These are phyloP conservation scores for Eucalyptus viminalis DNA, from an alignment of 345 rosid species.

Conservation along the genomic window DNA sequence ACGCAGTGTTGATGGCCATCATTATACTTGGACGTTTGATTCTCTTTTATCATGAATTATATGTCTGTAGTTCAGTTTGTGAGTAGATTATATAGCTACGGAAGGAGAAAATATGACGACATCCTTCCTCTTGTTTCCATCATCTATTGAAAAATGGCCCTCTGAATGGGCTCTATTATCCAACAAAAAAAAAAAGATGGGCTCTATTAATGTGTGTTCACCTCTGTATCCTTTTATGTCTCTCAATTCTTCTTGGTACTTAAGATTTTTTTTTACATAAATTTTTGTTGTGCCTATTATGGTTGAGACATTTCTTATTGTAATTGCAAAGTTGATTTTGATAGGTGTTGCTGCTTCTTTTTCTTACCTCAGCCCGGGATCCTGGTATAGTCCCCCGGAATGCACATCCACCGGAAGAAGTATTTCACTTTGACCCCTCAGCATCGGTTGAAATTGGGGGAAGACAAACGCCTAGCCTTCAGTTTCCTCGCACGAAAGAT, in stretches of 20 bases:
- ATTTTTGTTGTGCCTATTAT: not conserved
- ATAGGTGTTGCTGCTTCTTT: constrained; percentile 80
- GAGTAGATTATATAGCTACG: not conserved
- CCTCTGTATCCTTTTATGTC: not conserved
- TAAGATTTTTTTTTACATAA: not conserved
- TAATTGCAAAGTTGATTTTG: constrained; percentile 10
- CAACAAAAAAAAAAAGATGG: not conserved
- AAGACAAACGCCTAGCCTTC: constrained; percentile 84
- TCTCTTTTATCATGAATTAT: not conserved
- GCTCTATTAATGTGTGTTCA: not conserved
- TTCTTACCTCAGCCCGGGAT: constrained; percentile 82
- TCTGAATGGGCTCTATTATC: not conserved
- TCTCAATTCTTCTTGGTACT: not conserved
- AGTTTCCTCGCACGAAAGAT: constrained; percentile 86
- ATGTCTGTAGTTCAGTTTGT: not conserved
- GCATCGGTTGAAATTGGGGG: constrained; percentile 49
- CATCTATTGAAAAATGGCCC: not conserved
- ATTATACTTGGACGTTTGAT: not conserved
- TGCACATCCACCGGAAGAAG: constrained; percentile 95
- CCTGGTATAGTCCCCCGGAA: constrained; percentile 94
- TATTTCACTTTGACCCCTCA: constrained; percentile 49
- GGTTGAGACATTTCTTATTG: not conserved
- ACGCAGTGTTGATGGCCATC: not conserved
- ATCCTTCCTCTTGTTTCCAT: not conserved
- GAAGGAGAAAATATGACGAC: not conserved